Base-by-base conservation (phyloP, 2,329 filamentous ascomycete species). In the Periconia macrospinosa region DNA sequence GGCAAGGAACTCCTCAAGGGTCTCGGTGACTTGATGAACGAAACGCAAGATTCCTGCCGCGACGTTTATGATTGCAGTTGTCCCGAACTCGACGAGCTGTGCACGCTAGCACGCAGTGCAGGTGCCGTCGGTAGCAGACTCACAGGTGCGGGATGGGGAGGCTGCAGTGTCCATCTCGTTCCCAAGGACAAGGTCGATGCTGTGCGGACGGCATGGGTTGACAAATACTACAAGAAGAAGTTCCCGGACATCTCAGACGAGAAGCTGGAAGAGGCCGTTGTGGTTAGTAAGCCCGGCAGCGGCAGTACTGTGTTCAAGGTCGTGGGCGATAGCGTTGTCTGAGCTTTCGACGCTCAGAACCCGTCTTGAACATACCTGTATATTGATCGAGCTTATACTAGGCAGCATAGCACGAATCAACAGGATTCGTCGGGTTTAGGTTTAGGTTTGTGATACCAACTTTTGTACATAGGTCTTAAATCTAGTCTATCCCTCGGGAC, bases 121-220 rank as follows among this genome's bases (percentile, higher is more conserved):
- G 94, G 94, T 2, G 86, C 90, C 17, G 92, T 91, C 70, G 94
- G 93, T 27, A 92, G 89, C 63, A 81, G 93, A 23, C 77, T 97
- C 63, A 97, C 93, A 0, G 94, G 94, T 40, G 94, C 94, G 0
- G 94, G 94, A 2, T 99, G 94, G 94, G 94, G 94, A 57, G 94
- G 94, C 2, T 97, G 94, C 77, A 94, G 86, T 56, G 93, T 99
- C 53, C 94, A 99, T 77, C 82, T 99, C 53, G 89, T 97, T 49
- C 89, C 93, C 0, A 89, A 86, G 53, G 84, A 91, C 66, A 93
- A 89, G 75, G 89, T 97, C 0, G 86, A 88, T 6, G 84, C 79
- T 23, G 90, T 99, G 19, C 91, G 84, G 72, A 81, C 84, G 66
- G 90, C 90, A 6, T 86, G 94, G 83, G 85, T 89, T 65, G 82